Base-by-base conservation (phyloP, 208 protist genomes). In the Crithidia thermophila region DNA sequence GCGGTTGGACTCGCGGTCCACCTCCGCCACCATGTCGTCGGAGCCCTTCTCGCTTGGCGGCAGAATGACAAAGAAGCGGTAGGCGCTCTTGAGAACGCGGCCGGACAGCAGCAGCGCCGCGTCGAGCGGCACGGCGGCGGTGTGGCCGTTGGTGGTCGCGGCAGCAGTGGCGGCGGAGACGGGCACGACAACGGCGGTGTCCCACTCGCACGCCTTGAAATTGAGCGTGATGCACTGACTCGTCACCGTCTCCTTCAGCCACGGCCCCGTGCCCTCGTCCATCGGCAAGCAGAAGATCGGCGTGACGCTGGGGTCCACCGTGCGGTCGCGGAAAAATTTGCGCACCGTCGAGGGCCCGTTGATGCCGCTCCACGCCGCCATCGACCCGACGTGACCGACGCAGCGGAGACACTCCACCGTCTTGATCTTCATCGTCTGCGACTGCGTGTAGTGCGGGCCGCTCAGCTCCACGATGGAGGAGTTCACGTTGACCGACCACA, bases 221-320 rank as follows among this genome's bases (percentile, higher is more conserved):
- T 55, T 42, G n/a, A 97, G 61, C n/a, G 69, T 47, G 51, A 85
- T 49, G 37, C 79, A 79, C 20, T 50, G 58, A 21, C 70, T 49
- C 0, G 85, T 33, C 11, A 77, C 83, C 36, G 82, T 72, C 51
- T 97, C 89, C 76, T 97, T 97, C 34, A 94, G 30, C 87, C 87
- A 95, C 34, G 82, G 51, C 0, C 91, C 91, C 39, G 79, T 83
- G 8, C 91, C 89, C 61, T 97, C 91, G 78, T 97, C 91, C 51
- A 97, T 71, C 4, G 91, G 91, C 7, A 94, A 58, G 52, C 85
- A 42, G 33, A 97, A 67, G 10, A 96, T 46, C 13, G 81, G 62
- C n/a, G 65, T 66, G 20, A 75, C 70, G 21, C 58, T 50, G 31
- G 58, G 39, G 30, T 84, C 69, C 8, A 75, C 69, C 1, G 59